Percentiles rank a stretch among this genome's conserved stretches.
phyloP scores from a whole-genome alignment of 2,329 filamentous ascomycete species.

The Fusarium subglutinans region DNA sequence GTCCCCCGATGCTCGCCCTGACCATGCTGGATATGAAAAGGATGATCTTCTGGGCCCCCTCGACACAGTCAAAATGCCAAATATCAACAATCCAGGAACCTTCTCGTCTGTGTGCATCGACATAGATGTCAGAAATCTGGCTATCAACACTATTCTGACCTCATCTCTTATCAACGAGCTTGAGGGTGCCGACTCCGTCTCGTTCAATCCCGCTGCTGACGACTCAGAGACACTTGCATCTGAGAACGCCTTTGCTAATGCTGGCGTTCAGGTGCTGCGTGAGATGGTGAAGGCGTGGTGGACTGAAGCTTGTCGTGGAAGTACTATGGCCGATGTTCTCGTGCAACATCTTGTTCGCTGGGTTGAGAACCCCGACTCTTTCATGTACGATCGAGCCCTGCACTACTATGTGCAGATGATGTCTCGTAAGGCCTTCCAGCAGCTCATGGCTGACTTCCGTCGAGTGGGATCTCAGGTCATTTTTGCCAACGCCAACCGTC shows the following conservation, averaged over 20 bases:
- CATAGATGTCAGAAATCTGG: slow-evolving; percentile 89
- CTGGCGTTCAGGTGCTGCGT: slow-evolving; percentile 86
- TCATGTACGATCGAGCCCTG: slow-evolving; percentile 91
- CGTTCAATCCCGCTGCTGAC: slow-evolving; percentile 71
- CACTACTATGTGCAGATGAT: slow-evolving; percentile 99
- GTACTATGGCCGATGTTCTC: slow-evolving; percentile 95
- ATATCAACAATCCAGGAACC: slow-evolving; percentile 90
- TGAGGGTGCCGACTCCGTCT: slow-evolving; percentile 86
- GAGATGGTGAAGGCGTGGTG: slow-evolving; percentile 99
- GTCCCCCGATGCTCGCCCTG: slow-evolving; percentile 85
- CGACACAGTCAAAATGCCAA: slow-evolving; percentile 90
- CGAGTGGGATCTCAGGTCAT: slow-evolving; percentile 94
- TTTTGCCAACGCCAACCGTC: slow-evolving; percentile 89
- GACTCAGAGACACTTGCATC: slow-evolving; percentile 71
- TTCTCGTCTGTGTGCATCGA: slow-evolving; percentile 98
- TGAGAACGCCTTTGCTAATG: slow-evolving; percentile 91
- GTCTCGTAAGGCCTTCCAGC: slow-evolving; percentile 95
- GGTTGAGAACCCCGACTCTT: slow-evolving; percentile 93
- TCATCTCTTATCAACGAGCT: slow-evolving; percentile 97
- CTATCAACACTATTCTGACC: slow-evolving; percentile 97
- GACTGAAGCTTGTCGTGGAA: slow-evolving; percentile 90
- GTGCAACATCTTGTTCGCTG: slow-evolving; percentile 97
- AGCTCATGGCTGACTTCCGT: slow-evolving; percentile 96
- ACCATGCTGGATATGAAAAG: slow-evolving; percentile 94
- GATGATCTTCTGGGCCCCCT: slow-evolving; percentile 87